A percentile compares a stretch with the other conserved stretches of the same genome.
These are phyloP conservation scores for Musa acuminata DNA, from an alignment of 176 grass and related monocot genomes.

Conservation along the genomic window DNA sequence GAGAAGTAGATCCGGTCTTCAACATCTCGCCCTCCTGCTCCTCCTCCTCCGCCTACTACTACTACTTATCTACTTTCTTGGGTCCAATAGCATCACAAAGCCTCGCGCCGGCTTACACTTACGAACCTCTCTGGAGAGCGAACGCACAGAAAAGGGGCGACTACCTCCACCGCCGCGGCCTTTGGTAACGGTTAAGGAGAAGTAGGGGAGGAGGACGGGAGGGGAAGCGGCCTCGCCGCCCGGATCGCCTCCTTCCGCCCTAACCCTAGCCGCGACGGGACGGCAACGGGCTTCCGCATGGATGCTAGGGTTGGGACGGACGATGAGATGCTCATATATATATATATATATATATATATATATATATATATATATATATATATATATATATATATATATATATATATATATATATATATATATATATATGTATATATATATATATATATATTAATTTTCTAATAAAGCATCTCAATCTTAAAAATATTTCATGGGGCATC, in stretches of 20 bases:
- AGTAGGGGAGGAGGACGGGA: not conserved
- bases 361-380: too few relatives aligned
- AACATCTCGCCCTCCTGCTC: not conserved
- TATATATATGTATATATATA: too few relatives aligned
- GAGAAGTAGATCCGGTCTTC: conserved; percentile 4
- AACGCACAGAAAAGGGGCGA: not conserved
- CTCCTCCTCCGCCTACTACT: too few relatives aligned
- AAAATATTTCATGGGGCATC: too few relatives aligned
- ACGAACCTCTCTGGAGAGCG: not conserved
- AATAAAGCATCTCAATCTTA: too few relatives aligned
- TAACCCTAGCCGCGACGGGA: conserved; percentile 13
- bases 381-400: too few relatives aligned
- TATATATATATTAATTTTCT: too few relatives aligned
- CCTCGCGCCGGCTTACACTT: not conserved
- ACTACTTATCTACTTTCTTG: not conserved
- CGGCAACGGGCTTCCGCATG: not conserved
- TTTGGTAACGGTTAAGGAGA: not conserved
- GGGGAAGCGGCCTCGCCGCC: conserved; percentile 1
- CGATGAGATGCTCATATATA: not conserved
- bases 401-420: too few relatives aligned
- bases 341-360: too few relatives aligned
- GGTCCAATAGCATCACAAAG: not conserved
- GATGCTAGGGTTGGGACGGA: not conserved
- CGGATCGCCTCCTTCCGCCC: conserved; percentile 5
- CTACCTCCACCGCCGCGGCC: not conserved